phyloP scores from a whole-genome alignment of 2,329 filamentous ascomycete species.

The Venturia effusa region DNA sequence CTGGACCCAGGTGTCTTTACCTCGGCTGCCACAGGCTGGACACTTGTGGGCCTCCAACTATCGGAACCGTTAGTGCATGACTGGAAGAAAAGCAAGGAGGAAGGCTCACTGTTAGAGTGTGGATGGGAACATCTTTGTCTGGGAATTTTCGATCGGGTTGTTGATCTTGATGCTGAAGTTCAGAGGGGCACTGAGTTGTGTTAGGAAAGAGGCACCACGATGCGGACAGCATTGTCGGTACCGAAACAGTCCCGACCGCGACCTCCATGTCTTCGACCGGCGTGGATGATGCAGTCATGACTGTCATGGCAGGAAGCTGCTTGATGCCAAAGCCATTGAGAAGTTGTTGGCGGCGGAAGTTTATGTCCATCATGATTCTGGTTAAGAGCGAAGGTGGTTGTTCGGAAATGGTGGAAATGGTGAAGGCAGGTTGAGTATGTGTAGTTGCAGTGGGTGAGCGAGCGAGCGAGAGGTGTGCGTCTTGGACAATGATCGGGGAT shows the following conservation, averaged over 20 bases:
- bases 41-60: conserved; percentile 7
- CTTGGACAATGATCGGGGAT: background rate
- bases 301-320: conserved; percentile 2
- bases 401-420: background rate
- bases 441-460: background rate
- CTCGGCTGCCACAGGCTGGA: background rate
- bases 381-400: conserved; percentile 1
- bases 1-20: conserved; percentile 4
- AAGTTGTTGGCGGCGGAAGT: conserved; percentile 6
- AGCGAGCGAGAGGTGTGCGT: background rate
- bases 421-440: background rate
- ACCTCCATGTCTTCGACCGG: background rate
- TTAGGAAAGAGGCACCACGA: background rate
- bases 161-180: background rate
- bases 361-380: conserved; percentile 1
- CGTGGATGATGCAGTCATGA: background rate
- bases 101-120: background rate
- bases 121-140: background rate
- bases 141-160: background rate
- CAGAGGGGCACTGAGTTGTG: background rate
- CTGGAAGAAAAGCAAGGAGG: background rate
- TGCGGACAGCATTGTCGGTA: background rate
- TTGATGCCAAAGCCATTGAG: conserved; percentile 2
- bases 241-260: background rate
- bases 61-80: background rate